phyloP scores from a whole-genome alignment of 768 basidiomycete genomes.

The Lanmaoa rubissima region DNA sequence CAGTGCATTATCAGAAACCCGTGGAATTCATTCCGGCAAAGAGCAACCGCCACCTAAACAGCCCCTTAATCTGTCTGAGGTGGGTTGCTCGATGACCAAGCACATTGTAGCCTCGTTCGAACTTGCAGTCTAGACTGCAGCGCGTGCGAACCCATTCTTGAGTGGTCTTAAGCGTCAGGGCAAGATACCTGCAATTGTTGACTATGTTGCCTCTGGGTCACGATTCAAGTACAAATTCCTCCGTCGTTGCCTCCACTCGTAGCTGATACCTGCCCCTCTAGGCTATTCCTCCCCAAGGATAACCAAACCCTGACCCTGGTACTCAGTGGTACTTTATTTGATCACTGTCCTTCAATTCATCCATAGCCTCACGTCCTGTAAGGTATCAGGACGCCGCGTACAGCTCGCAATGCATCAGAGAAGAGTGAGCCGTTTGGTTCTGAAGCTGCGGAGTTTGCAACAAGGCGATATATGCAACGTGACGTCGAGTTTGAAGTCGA shows the following conservation, averaged over 20 bases:
- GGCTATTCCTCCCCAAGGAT: slow-evolving; percentile 84
- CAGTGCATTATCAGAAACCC: slow-evolving; percentile 74
- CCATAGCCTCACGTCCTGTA: slow-evolving; percentile 9
- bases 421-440: slow-evolving; percentile 86
- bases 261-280: slow-evolving; percentile 28
- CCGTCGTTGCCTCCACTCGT: background rate
- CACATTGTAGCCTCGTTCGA: background rate
- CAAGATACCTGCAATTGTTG: slow-evolving; percentile 79
- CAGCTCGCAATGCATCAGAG: slow-evolving; percentile 76
- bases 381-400: slow-evolving; percentile 90
- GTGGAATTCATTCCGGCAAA: slow-evolving; percentile 92
- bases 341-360: background rate
- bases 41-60: slow-evolving; percentile 76
- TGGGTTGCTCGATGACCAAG: slow-evolving; percentile 28
- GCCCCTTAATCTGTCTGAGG: slow-evolving; percentile 92
- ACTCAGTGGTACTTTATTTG: slow-evolving; percentile 59
- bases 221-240: slow-evolving; percentile 76
- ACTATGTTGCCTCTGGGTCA: slow-evolving; percentile 92
- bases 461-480: slow-evolving; percentile 84
- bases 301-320: slow-evolving; percentile 94
- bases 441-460: slow-evolving; percentile 80
- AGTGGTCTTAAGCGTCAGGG: slow-evolving; percentile 91
- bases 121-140: slow-evolving; percentile 45
- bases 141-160: slow-evolving; percentile 83
- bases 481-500: slow-evolving; percentile 95